Conservation (phyloP, 768 basidiomycete genomes). For the Tylopilus plumbeoviolaceoides region DNA sequence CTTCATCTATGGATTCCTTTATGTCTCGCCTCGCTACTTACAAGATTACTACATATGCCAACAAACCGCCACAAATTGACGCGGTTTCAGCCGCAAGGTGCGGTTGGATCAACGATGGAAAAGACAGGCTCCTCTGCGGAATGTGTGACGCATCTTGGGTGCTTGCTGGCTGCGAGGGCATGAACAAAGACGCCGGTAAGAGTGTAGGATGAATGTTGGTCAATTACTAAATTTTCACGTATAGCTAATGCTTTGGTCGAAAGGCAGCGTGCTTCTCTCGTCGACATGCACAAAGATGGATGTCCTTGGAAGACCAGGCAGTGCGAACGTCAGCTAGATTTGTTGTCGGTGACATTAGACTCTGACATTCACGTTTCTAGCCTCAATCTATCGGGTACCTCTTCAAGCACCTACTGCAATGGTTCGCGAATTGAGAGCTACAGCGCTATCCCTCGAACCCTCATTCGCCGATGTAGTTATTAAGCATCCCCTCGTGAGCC, state of each 20-base stretch:
- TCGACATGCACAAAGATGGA: slow-evolving; percentile 71
- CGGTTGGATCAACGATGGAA: slow-evolving; percentile 82
- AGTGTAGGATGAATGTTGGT: slow-evolving; percentile 26
- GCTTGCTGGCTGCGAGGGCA: slow-evolving; percentile 62
- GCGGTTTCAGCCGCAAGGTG: slow-evolving; percentile 79
- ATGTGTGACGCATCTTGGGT: slow-evolving; percentile 74
- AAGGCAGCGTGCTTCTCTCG: slow-evolving; percentile 63
- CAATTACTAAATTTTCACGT: slow-evolving; percentile 15
- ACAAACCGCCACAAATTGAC: slow-evolving; percentile 69
- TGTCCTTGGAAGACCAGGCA: slow-evolving; percentile 84
- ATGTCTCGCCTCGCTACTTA: slow-evolving; percentile 71
- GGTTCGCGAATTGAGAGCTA: slow-evolving; percentile 55
- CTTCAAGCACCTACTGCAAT: slow-evolving; percentile 62
- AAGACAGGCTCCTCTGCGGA: slow-evolving; percentile 72
- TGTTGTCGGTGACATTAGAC: neutral
- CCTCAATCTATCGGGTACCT: slow-evolving; percentile 71
- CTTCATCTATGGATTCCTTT: slow-evolving; percentile 73
- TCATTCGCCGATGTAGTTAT: slow-evolving; percentile 51
- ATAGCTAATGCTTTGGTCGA: slow-evolving; percentile 67
- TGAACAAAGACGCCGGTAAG: slow-evolving; percentile 76
- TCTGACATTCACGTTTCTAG: slow-evolving; percentile 28
- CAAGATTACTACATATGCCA: slow-evolving; percentile 75
- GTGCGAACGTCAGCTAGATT: slow-evolving; percentile 59
- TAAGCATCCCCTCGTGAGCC: slow-evolving; percentile 70
- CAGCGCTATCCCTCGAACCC: slow-evolving; percentile 50